These are phyloP conservation scores for Fomes fomentarius DNA, from an alignment of 1,284 basidiomycete genomes.

Conservation along the genomic window DNA sequence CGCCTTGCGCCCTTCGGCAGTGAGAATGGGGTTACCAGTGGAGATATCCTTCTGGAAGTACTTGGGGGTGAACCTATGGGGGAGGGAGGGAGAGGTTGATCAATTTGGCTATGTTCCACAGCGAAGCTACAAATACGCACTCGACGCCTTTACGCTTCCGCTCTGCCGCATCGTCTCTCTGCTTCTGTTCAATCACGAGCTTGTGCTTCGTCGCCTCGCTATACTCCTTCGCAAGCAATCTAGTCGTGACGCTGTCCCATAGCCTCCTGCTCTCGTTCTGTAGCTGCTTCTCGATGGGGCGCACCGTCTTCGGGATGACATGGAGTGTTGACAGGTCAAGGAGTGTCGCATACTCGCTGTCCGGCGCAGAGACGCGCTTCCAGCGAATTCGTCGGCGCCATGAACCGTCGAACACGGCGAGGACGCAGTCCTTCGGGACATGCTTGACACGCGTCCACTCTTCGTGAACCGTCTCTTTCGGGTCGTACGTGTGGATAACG, in stretches of 20 bases:
- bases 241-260: slow-evolving; percentile 86
- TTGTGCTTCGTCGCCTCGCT: slow-evolving; percentile 89
- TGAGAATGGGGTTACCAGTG: slow-evolving; percentile 77
- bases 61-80: slow-evolving; percentile 71
- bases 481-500: slow-evolving; percentile 82
- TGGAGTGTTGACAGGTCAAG: slow-evolving; percentile 79
- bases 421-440: slow-evolving; percentile 78
- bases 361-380: slow-evolving; percentile 54
- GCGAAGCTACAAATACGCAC: slow-evolving; percentile 53
- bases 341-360: slow-evolving; percentile 67
- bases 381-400: slow-evolving; percentile 89
- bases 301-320: slow-evolving; percentile 83
- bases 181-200: slow-evolving; percentile 86
- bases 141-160: slow-evolving; percentile 76
- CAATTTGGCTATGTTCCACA: neutral
- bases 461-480: slow-evolving; percentile 61
- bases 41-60: slow-evolving; percentile 81
- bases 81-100: no score
- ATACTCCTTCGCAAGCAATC: slow-evolving; percentile 85
- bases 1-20: slow-evolving; percentile 68
- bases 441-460: slow-evolving; percentile 91
- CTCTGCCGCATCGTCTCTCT: slow-evolving; percentile 85
- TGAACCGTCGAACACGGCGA: slow-evolving; percentile 86
- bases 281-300: slow-evolving; percentile 81
- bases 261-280: slow-evolving; percentile 84